A percentile compares a stretch with the other conserved stretches of the same genome.
These are phyloP conservation scores for Citrullus colocynthis DNA, from an alignment of 306 rosid species.

Conservation along the genomic window DNA sequence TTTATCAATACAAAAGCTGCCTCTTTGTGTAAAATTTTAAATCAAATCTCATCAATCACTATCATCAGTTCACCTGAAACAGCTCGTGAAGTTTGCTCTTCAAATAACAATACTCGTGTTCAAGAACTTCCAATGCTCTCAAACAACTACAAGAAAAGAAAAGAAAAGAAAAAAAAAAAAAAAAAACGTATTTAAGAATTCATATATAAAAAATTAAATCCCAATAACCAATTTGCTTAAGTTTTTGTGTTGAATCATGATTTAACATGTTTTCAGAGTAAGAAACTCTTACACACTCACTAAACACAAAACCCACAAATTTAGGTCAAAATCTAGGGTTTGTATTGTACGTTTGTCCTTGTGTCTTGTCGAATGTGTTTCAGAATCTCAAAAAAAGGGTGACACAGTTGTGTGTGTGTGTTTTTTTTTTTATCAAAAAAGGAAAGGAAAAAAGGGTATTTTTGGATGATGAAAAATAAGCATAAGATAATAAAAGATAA, in stretches of 20 bases:
- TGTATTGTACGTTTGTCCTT: background rate
- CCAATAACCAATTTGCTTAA: background rate
- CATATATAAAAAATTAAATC: too few relatives aligned
- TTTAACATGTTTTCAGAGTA: background rate
- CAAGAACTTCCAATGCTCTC: slow-evolving; percentile 80
- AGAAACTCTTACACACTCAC: too few relatives aligned
- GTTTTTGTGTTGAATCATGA: too few relatives aligned
- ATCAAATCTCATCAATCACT: background rate
- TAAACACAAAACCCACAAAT: background rate
- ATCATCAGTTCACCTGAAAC: slow-evolving; percentile 45
- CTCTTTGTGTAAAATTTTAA: background rate
- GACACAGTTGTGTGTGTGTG: background rate
- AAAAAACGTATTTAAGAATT: too few relatives aligned
- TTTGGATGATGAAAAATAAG: background rate
- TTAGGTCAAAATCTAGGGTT: slow-evolving; percentile 1
- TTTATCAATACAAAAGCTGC: background rate
- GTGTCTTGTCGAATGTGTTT: background rate
- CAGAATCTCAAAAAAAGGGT: background rate
- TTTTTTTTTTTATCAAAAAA: background rate
- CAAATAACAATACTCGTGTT: slow-evolving; percentile 87
- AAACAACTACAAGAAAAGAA: slow-evolving; percentile 39
- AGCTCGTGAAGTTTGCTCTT: slow-evolving; percentile 84
- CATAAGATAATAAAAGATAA: too few relatives aligned
- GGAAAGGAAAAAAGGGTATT: background rate
- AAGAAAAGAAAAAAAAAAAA: background rate